Percentiles rank a stretch among this genome's conserved stretches.
Evolutionary conservation across 1,139 yeast species (phyloP).

Genomic region (Candida sojae): DNA sequence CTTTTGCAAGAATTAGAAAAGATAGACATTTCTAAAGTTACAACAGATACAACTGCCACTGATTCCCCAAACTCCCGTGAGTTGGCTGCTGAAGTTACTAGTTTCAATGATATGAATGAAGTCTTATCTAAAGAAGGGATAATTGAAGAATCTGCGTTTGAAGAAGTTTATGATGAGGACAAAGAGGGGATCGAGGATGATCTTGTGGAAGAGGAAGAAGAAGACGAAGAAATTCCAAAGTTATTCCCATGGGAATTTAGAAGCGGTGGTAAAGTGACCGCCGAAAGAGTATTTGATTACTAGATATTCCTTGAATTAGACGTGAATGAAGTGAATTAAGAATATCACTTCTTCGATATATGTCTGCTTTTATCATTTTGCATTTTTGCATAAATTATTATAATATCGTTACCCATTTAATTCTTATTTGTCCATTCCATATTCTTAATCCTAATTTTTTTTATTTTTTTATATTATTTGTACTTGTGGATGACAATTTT

Average conservation of each 20-base stretch:
- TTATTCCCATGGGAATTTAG: slow-evolving; percentile 44
- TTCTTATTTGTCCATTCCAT: slow-evolving; percentile 1
- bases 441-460: not conserved
- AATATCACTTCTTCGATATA: too few species aligned
- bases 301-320: not conserved
- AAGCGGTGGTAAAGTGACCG: slow-evolving; percentile 14
- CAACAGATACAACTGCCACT: not conserved
- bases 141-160: slow-evolving; percentile 15
- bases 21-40: slow-evolving; percentile 10
- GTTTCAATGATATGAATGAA: slow-evolving; percentile 14
- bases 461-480: not conserved
- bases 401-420: not conserved
- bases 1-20: slow-evolving; percentile 16
- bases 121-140: slow-evolving; percentile 15
- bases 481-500: not conserved
- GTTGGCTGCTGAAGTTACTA: slow-evolving; percentile 8
- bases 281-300: slow-evolving; percentile 33
- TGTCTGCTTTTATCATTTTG: not conserved
- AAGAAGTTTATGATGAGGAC: slow-evolving; percentile 17
- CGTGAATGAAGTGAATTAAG: too few species aligned
- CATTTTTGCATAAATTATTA: not conserved
- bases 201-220: slow-evolving; percentile 11
- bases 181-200: slow-evolving; percentile 13
- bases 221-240: slow-evolving; percentile 17
- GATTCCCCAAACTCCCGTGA: slow-evolving; percentile 4